Base-by-base conservation (phyloP, 768 basidiomycete genomes). In the Mycena kentingensis region DNA sequence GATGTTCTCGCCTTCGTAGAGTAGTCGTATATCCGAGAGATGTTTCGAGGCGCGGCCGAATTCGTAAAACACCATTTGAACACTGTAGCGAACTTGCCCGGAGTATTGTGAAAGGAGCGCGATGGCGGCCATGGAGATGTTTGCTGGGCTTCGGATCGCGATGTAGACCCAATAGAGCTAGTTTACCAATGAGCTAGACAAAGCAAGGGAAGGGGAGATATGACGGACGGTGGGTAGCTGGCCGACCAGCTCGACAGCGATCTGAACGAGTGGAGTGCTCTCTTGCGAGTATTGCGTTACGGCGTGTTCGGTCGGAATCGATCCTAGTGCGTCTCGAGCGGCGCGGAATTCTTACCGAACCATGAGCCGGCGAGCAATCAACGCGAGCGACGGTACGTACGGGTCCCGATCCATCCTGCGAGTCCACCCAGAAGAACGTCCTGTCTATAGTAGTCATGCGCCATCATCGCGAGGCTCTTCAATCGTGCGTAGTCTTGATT, bases 71-170 rank as follows among this genome's bases (percentile, higher is more conserved):
- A 63, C 44, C 29, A 19, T 34, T 16, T 27, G 18, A 25, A 71
- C 61, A 1, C 68, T 63, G 32, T 39, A 45, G 5, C 62, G 60
- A 32, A 71, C 48, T 7, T 58, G 62, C 11, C 48, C 8, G 1
- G 68, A 57, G 2, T 63, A 60, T 47, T 69, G 63, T 35, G 65
- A 55, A 0, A 71, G 57, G 16, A 69, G 49, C n/a, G 70, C 70
- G 6, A 71, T 60, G 37, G 69, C 64, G 16, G 63, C 50, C 32
- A 71, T 51, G 18, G 70, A 66, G 15, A 69, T 31, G 12, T 51
- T 62, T 3, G 61, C 59, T 11, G 70, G 70, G 25, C 19, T 28
- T 12, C 63, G 36, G 26, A 71, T 47, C 10, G 67, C 65, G 31
- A 61, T 48, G 18, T 62, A 49, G 19, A 63, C 67, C 31, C 65